These are phyloP conservation scores for Pelargonium fulgidum DNA, from an alignment of 441 rosid species.

Conservation along the genomic window DNA sequence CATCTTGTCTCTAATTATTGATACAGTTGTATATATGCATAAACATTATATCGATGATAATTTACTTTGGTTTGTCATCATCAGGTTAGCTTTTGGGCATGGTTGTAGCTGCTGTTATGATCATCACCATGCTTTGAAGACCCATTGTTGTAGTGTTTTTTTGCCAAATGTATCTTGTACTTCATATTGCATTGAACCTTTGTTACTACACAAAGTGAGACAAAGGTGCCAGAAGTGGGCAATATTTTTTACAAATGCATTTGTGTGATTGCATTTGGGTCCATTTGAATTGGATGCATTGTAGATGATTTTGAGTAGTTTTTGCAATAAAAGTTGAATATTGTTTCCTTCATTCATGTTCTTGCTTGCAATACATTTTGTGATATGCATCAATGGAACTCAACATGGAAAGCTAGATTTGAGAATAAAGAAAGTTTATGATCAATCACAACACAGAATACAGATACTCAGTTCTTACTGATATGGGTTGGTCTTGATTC, in stretches of 20 bases:
- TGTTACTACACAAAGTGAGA: background rate
- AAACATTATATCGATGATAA: background rate
- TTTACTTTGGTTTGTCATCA: background rate
- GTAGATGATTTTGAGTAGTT: background rate
- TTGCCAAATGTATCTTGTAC: background rate
- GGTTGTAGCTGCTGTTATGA: background rate
- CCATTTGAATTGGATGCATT: background rate
- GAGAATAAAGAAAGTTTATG: background rate
- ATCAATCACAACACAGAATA: background rate
- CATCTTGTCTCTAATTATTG: background rate
- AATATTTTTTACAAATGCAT: background rate
- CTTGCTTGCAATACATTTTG: background rate
- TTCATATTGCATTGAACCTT: background rate
- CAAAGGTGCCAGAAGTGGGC: background rate
- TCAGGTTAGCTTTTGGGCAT: background rate
- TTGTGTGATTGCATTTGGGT: background rate
- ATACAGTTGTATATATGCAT: background rate
- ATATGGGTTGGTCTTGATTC: background rate
- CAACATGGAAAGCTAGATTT: too few species aligned
- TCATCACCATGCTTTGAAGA: background rate
- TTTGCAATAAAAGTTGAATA: background rate
- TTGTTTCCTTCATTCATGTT: background rate
- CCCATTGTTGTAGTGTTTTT: background rate
- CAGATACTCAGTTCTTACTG: too few species aligned
- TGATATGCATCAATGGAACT: too few species aligned